A percentile compares a stretch with the other conserved stretches of the same genome.
phyloP scores from a whole-genome alignment of 2,329 filamentous ascomycete species.

The Ophiostoma quercus region DNA sequence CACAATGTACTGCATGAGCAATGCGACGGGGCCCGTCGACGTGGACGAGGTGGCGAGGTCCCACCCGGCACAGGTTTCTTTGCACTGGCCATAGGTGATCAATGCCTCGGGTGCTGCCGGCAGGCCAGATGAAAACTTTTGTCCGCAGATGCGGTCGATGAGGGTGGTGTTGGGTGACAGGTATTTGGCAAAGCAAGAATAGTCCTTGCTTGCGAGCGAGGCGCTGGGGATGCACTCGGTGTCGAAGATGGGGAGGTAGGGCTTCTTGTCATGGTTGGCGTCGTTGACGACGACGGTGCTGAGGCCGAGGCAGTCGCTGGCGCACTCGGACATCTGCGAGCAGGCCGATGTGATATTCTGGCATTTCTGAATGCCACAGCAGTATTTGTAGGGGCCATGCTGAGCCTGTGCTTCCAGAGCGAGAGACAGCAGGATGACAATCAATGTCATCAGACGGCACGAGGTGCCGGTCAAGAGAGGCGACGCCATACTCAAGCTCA shows the following conservation, averaged over 20 bases:
- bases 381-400: slow-evolving; percentile 16
- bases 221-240: neutral
- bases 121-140: slow-evolving; percentile 9
- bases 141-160: slow-evolving; percentile 16
- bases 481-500: neutral
- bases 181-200: slow-evolving; percentile 16
- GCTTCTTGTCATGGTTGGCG: neutral
- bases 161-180: slow-evolving; percentile 16
- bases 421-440: neutral
- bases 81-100: slow-evolving; percentile 16
- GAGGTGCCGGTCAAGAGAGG: neutral
- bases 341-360: slow-evolving; percentile 15
- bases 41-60: slow-evolving; percentile 15
- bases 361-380: slow-evolving; percentile 20
- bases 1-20: slow-evolving; percentile 20
- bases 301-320: neutral
- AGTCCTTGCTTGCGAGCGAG: neutral
- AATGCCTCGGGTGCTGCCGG: neutral
- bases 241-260: neutral
- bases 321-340: slow-evolving; percentile 12
- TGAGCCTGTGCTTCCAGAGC: slow-evolving; percentile 5
- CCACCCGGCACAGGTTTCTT: slow-evolving; percentile 13
- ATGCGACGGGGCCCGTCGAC: slow-evolving; percentile 7
- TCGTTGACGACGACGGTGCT: neutral
- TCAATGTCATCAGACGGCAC: neutral